Conservation (phyloP, 306 rosid genomes). For the Cucurbita maxima region DNA sequence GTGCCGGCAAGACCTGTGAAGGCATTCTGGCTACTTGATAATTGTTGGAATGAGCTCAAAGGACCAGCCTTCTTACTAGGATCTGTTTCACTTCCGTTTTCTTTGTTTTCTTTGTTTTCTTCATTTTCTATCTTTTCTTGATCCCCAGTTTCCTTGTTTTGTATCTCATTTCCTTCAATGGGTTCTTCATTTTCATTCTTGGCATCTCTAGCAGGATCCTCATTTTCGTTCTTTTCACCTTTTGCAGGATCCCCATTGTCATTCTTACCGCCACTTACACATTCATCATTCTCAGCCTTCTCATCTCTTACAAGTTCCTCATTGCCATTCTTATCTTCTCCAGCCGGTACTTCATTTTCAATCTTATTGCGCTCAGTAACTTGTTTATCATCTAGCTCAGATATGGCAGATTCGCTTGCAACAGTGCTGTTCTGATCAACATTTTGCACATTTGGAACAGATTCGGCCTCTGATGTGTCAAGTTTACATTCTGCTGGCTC, state of each 20-base stretch:
- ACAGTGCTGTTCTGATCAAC: conserved; percentile 13
- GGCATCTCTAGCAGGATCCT: conserved; percentile 1
- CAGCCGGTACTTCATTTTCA: neutral
- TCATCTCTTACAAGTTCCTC: neutral
- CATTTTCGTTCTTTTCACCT: conserved; percentile 7
- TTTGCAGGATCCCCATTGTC: neutral
- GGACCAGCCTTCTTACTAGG: conserved; percentile 36
- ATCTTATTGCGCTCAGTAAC: conserved; percentile 1
- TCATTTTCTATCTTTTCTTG: conserved; percentile 19
- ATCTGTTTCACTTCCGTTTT: conserved; percentile 26
- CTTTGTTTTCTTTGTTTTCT: conserved; percentile 33
- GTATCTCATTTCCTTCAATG: conserved; percentile 5
- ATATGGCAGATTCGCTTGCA: conserved; percentile 11
- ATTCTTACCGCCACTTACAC: neutral
- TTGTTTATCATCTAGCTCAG: conserved; percentile 16
- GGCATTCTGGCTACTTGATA: conserved; percentile 85
- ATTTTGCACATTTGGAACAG: conserved; percentile 18
- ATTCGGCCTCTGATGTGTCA: conserved; percentile 17
- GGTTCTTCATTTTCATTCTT: conserved; percentile 5
- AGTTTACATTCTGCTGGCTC: conserved; percentile 25
- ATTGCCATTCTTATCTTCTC: neutral
- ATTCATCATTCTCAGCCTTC: neutral
- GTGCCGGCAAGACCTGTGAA: conserved; percentile 91
- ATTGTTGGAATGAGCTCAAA: conserved; percentile 71
- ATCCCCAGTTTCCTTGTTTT: conserved; percentile 6